These are phyloP conservation scores for Amphicarpaea edgeworthii DNA, from an alignment of 306 rosid genomes.

Conservation along the genomic window DNA sequence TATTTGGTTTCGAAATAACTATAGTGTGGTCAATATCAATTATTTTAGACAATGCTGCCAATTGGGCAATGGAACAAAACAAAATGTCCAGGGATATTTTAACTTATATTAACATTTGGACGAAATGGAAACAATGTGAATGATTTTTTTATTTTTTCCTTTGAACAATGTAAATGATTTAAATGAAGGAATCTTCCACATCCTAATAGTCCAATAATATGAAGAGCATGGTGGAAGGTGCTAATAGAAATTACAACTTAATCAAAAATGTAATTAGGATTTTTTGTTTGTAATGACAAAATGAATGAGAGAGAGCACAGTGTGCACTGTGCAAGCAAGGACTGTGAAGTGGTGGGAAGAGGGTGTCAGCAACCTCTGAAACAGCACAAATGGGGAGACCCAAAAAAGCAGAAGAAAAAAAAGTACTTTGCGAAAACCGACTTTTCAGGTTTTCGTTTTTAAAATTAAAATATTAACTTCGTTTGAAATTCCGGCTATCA, in stretches of 20 bases:
- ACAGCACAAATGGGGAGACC: slow-evolving; percentile 14
- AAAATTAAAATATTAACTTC: slow-evolving; percentile 23
- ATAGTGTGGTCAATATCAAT: slow-evolving; percentile 19
- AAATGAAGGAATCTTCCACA: slow-evolving; percentile 42
- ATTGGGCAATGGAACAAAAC: neutral
- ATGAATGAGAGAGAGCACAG: neutral
- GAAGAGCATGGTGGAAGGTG: slow-evolving; percentile 26
- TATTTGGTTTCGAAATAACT: slow-evolving; percentile 25
- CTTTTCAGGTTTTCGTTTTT: neutral
- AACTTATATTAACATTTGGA: slow-evolving; percentile 12
- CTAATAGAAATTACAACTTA: slow-evolving; percentile 18
- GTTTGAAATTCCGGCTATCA: slow-evolving; percentile 38
- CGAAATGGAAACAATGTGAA: slow-evolving; percentile 1
- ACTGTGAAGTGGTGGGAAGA: slow-evolving; percentile 25
- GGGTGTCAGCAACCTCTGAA: slow-evolving; percentile 48
- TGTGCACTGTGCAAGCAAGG: neutral
- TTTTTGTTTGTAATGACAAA: neutral
- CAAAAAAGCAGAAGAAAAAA: slow-evolving; percentile 6
- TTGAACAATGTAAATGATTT: neutral
- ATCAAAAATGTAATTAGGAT: neutral
- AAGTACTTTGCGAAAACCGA: slow-evolving; percentile 9
- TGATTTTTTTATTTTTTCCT: too few relatives aligned
- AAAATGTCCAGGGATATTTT: slow-evolving; percentile 19
- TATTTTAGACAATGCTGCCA: slow-evolving; percentile 26
- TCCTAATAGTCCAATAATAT: slow-evolving; percentile 5